These are phyloP conservation scores for Phytophthora fragariae DNA, from an alignment of 352 stramenopile species.

Conservation along the genomic window DNA sequence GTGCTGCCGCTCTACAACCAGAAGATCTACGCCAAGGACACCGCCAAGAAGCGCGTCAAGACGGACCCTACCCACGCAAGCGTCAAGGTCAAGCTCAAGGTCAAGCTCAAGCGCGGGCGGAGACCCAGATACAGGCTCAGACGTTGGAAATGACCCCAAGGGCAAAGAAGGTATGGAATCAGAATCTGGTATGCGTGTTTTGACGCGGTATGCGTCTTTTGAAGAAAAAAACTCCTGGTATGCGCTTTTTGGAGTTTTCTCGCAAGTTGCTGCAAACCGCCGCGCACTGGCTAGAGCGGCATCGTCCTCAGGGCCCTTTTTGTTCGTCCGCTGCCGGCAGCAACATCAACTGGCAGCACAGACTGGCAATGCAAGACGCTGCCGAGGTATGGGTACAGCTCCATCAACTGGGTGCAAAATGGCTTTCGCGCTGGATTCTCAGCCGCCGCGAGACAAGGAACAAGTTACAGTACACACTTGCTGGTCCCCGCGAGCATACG, in stretches of 20 bases:
- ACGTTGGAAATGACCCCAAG: too few species aligned
- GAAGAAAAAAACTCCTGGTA: too few species aligned
- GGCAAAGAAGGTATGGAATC: too few species aligned
- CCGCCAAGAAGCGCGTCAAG: conserved; percentile 74
- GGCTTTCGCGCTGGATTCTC: conserved; percentile 6
- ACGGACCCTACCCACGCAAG: conserved; percentile 23
- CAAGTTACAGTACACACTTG: not conserved
- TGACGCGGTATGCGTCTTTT: too few species aligned
- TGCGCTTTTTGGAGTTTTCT: too few species aligned
- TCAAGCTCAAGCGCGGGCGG: conserved; percentile 23
- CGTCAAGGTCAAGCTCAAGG: too few species aligned
- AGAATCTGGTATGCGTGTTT: too few species aligned
- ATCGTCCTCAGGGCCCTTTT: not conserved
- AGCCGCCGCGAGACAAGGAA: not conserved
- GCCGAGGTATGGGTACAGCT: not conserved
- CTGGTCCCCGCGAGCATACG: not conserved
- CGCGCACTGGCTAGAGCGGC: conserved; percentile 9
- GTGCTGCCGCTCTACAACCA: conserved; percentile 85
- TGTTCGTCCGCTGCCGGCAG: not conserved
- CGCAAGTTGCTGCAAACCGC: not conserved
- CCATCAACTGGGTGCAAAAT: not conserved
- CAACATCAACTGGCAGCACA: not conserved
- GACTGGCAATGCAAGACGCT: not conserved
- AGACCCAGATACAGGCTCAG: too few species aligned
- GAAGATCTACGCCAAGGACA: conserved; percentile 76